Evolutionary conservation across 352 stramenopile genomes (phyloP), one percentile per base, ranked within the genome.

Genomic region (Pythium brachiatum): DNA sequence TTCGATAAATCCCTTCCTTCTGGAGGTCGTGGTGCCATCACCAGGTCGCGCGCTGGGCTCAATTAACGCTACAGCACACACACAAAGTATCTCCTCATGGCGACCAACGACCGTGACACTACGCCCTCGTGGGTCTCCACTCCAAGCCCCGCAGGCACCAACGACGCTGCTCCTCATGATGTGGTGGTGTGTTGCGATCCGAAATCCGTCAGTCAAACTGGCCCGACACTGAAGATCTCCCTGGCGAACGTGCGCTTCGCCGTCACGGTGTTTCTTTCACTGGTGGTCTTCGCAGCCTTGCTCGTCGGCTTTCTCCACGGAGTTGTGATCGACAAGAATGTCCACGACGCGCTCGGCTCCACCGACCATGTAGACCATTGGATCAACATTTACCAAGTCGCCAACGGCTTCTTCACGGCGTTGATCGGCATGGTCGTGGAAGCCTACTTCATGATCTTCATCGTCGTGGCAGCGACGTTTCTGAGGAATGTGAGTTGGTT

Each of bases 321-420:
- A n/a, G 55, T 81, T 25, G 68, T 63, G 11, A 75, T 83, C 47
- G 62, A 62, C 43, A 60, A 60, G 26, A 66, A 72, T 57, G 64
- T 68, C 2, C 66, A 76, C 47, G 47, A 74, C 5, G 55, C 75
- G 29, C 61, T 73, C 15, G 79, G 72, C 18, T 55, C 54, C 13
- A 73, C 73, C 39, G 64, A 48, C 29, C 63, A 72, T 34, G 75
- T 66, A 1, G 70, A 81, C 52, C 51, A 61, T 2, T 57, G 65
- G 11, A 65, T 83, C 26, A 44, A 75, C 57, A 53, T 57, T 1
- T 83, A 74, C 58, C 67, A 83, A 20, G 61, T 68, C 5, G 57
- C 76, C 25, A 74, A 71, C 53, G 75, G 73, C 25, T 83, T 73
- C 59, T 41, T 81, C 50, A 63, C 57, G 2, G 73, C 67, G 23